Evolutionary conservation across 2,329 filamentous ascomycete species (phyloP), one percentile per base, ranked within the genome.

Genomic region (Stachybotrys elegans): DNA sequence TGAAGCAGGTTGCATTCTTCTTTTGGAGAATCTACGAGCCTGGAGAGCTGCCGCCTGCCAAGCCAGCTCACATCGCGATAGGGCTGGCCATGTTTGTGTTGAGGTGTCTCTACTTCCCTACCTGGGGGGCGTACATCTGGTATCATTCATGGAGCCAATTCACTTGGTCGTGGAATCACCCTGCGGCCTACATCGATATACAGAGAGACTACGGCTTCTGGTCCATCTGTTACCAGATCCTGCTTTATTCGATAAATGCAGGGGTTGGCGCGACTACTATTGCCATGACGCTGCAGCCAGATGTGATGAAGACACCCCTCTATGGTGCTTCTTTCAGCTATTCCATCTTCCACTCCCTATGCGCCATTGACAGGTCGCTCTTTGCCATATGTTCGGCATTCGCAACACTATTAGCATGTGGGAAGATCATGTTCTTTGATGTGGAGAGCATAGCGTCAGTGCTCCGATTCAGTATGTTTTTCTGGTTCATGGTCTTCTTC

Each of bases 151-250:
- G 38, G 38, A 17, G 22, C 22, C 38, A 40, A 23, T 40, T 40
- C 22, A 23, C 22, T 17, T 40, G 38, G 38, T 22, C 38, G 14
- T 40, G 38, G 38, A 29, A 29, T n/a, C 38, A 40, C 17, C 38
- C 38, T 4, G 13, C 38, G 22, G 38, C 22, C 7, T 40, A 40
- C 22, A 23, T 40, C 11, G 38, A 40, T 16, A 29, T 29, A 17
- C 38, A 40, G 38, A 25, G 20, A n/a, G 38, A 40, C 38, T 25
- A 25, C 23, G 22, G 22, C 20, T 40, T 40, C 38, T 40, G 38
- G 38, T 6, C n/a, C n/a, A 17, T 40, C 22, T 40, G 38, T 17
- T 17, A 14, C 38, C 21, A 40, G 9, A 17, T 40, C 20, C 16
- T 29, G 13, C n/a, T 27, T n/a, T 23, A 17, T 23, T n/a, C n/a